Evolutionary conservation across 164 flowering plant species (phyloP).

Genomic region (Taxillus chinensis): DNA sequence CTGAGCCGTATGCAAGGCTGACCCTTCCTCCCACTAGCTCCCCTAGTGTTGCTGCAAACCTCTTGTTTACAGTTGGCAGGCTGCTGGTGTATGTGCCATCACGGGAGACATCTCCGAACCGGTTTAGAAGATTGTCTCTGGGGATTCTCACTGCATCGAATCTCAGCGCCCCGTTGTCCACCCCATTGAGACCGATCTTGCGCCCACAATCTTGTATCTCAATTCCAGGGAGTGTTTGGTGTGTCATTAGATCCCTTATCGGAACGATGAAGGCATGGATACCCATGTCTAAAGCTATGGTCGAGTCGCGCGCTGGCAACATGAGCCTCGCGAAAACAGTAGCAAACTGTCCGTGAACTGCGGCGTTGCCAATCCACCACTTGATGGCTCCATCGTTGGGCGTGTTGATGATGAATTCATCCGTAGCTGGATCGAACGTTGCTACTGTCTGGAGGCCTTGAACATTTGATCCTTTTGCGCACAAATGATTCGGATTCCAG

Average conservation of each 20-base stretch:
- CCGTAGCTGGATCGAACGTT: conserved; percentile 68
- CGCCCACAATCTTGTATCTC: conserved; percentile 97
- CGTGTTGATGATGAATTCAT: conserved; percentile 80
- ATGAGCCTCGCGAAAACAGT: conserved; percentile 80
- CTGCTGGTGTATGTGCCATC: conserved; percentile 89
- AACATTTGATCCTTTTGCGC: conserved; percentile 77
- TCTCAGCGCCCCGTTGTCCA: conserved; percentile 85
- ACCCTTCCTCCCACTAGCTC: conserved; percentile 96
- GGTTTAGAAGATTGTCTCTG: conserved; percentile 81
- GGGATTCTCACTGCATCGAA: conserved; percentile 81
- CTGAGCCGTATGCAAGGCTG: conserved; percentile 81
- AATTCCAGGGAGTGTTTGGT: conserved; percentile 65
- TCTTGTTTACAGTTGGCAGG: conserved; percentile 68
- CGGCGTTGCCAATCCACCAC: conserved; percentile 99
- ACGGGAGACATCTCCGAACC: conserved; percentile 86
- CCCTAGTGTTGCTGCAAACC: conserved; percentile 88
- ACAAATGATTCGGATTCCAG: not conserved
- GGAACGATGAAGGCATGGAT: conserved; percentile 97
- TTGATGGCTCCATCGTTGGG: conserved; percentile 95
- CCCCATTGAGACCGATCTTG: conserved; percentile 91
- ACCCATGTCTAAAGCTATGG: conserved; percentile 76
- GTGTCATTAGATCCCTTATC: conserved; percentile 81
- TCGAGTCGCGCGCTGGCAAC: conserved; percentile 56
- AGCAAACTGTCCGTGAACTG: conserved; percentile 94
- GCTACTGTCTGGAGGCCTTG: conserved; percentile 88